phyloP scores from a whole-genome alignment of 805 yeast species.

The Ogataea ramenticola region DNA sequence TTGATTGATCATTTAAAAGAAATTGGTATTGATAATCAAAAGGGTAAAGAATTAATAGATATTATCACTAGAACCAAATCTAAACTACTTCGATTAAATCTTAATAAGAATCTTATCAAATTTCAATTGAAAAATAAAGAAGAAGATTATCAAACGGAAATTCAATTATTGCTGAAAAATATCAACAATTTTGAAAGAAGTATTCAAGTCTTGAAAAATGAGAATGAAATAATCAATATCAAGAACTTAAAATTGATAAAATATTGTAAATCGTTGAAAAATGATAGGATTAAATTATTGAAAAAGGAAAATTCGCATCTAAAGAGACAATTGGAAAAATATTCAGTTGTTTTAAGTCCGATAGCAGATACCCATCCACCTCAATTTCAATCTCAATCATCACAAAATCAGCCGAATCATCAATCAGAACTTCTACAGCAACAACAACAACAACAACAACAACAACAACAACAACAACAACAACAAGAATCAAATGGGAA shows the following conservation, averaged over 20 bases:
- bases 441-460: not conserved
- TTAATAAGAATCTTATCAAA: constrained; percentile 24
- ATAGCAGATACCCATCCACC: not conserved
- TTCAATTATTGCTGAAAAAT: constrained; percentile 20
- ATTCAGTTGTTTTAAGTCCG: not conserved
- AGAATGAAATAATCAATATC: constrained; percentile 22
- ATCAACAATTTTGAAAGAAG: constrained; percentile 21
- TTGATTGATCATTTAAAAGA: not conserved
- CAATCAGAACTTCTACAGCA: constrained; percentile 3
- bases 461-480: not conserved
- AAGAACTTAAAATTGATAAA: constrained; percentile 27
- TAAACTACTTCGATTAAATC: constrained; percentile 22
- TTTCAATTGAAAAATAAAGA: constrained; percentile 19
- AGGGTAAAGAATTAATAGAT: not conserved
- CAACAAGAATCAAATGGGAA: not conserved
- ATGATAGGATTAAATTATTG: constrained; percentile 19
- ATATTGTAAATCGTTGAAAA: constrained; percentile 22
- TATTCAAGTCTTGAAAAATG: constrained; percentile 17
- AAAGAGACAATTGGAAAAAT: constrained; percentile 13
- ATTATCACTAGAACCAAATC: constrained; percentile 6
- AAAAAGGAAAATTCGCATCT: constrained; percentile 21
- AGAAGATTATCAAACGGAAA: constrained; percentile 24
- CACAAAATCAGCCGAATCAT: too few species aligned
- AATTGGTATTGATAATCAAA: not conserved
- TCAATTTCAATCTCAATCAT: not conserved